phyloP scores from a whole-genome alignment of 768 basidiomycete species.

The Ramaria sp. region DNA sequence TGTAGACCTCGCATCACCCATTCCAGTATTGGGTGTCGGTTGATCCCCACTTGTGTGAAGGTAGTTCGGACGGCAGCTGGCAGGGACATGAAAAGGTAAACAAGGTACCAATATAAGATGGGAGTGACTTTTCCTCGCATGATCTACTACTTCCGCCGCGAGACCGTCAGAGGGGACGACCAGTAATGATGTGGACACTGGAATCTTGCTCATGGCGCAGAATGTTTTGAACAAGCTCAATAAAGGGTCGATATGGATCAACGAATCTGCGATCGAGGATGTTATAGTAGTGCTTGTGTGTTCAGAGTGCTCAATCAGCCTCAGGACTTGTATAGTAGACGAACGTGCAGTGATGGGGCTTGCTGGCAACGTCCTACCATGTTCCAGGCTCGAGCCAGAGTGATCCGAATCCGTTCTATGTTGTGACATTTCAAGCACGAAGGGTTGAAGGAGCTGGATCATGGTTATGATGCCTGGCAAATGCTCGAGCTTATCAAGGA shows the following conservation, averaged over 20 bases:
- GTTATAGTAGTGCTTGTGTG: constrained; percentile 57
- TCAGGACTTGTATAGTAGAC: constrained; percentile 51
- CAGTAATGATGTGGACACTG: constrained; percentile 24
- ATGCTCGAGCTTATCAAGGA: constrained; percentile 86
- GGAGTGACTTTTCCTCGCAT: constrained; percentile 45
- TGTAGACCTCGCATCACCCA: constrained; percentile 19
- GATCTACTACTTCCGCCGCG: constrained; percentile 49
- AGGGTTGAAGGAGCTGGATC: constrained; percentile 63
- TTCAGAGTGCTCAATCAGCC: constrained; percentile 75
- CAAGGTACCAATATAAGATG: constrained; percentile 83
- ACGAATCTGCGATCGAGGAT: constrained; percentile 45
- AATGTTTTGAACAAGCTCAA: constrained; percentile 70
- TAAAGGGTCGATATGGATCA: constrained; percentile 63
- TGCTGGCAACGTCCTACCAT: neutral
- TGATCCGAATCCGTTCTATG: neutral
- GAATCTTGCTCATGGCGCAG: constrained; percentile 50
- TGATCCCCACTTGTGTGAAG: constrained; percentile 8
- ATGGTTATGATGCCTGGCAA: constrained; percentile 85
- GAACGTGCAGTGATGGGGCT: neutral
- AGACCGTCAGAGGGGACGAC: constrained; percentile 29
- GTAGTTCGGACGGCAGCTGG: constrained; percentile 2
- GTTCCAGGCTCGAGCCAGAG: neutral
- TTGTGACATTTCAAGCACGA: neutral
- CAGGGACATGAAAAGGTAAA: constrained; percentile 34
- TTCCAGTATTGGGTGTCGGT: constrained; percentile 8